Evolutionary conservation across 2,329 filamentous ascomycete genomes (phyloP), one percentile per base, ranked within the genome.

Genomic region (Colletotrichum lini): DNA sequence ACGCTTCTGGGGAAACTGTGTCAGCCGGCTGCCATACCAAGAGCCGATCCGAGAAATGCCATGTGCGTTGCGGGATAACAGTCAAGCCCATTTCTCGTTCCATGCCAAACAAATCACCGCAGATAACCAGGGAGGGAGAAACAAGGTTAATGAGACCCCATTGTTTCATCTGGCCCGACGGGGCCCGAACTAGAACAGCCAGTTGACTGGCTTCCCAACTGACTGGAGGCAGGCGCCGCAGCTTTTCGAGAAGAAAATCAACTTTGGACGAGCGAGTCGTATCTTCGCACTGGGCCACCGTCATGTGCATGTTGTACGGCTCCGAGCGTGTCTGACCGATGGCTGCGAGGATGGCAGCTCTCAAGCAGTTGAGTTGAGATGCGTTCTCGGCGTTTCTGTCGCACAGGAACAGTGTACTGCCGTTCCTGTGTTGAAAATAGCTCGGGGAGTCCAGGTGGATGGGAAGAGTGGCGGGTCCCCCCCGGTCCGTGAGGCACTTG

Each of bases 281-380:
- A 30, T 88, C 84, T 45, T 86, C 83, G 52, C 84, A 88, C 75
- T 92, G 90, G 0, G 87, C 91, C 30, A 92, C 79, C 0, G 89
- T 92, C 79, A 93, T 79, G 77, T 92, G 90, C 75, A 84, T 82
- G 15, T 78, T 81, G 70, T 82, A 87, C 0, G 67, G 61, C 4
- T 73, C 73, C 13, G 74, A 66, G 5, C 70, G 70, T 4, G 69
- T 42, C 49, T 79, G 79, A 1, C 80, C 80, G 18, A 89, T 75
- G 1, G 80, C 78, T 4, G 67, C 66, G n/a, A 84, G 73, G 10
- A 87, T 73, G 2, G 67, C 52, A 7, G 75, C 72, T 21, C 82
- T 79, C 66, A 89, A 76, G 44, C 76, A 54, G 5, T 58, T 72
- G 3, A 88, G 72, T 4, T 58, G 58, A 23, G 72, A 58, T 18